Evolutionary conservation across 306 rosid genomes (phyloP).

Genomic region (Acmispon strigosus): DNA sequence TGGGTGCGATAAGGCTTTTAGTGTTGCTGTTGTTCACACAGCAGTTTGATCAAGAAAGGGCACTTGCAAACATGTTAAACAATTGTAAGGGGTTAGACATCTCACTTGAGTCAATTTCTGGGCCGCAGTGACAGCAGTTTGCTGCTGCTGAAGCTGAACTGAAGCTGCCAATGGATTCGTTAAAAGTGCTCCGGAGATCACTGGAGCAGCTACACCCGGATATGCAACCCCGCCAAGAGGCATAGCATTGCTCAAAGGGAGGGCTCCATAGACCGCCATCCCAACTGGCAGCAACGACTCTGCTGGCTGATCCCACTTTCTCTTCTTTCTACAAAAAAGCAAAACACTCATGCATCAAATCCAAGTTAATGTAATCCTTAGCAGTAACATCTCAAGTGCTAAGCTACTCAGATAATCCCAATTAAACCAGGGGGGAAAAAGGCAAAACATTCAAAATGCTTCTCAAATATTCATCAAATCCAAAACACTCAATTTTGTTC

Average conservation of each 20-base stretch:
- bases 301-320: conserved; percentile 99
- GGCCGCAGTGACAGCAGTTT: conserved; percentile 17
- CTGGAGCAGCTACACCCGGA: conserved; percentile 26
- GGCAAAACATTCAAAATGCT: neutral
- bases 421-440: neutral
- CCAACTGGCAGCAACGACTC: conserved; percentile 54
- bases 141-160: conserved; percentile 41
- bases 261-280: conserved; percentile 42
- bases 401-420: no score
- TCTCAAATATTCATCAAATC: neutral
- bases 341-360: neutral
- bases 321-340: conserved; percentile 55
- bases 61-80: conserved; percentile 4
- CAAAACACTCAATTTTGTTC: neutral
- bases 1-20: no score
- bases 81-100: neutral
- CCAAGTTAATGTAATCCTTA: no score
- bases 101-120: conserved; percentile 57
- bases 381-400: neutral
- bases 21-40: no score
- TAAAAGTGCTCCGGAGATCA: conserved; percentile 22
- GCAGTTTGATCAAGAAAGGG: neutral
- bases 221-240: conserved; percentile 33
- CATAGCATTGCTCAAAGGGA: conserved; percentile 37
- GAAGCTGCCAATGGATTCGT: conserved; percentile 32